Evolutionary conservation across 805 yeast genomes (phyloP).

Genomic region (Cyberlindnera bimundalis): DNA sequence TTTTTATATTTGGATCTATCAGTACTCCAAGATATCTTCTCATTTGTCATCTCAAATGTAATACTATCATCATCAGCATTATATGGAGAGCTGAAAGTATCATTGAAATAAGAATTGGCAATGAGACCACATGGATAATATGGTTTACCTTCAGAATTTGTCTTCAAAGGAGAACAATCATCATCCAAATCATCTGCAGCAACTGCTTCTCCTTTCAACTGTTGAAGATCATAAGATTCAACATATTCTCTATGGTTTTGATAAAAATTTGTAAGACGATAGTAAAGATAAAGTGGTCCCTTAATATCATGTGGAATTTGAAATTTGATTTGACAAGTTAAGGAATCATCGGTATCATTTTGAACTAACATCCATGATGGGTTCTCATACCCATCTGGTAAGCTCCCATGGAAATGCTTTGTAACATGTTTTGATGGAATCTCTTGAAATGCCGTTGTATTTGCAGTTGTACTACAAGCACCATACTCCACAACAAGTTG

Average conservation of each 20-base stretch:
- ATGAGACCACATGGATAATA: conserved; percentile 94
- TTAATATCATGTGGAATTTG: conserved; percentile 66
- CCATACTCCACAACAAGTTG: conserved; percentile 73
- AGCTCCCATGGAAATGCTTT: conserved; percentile 53
- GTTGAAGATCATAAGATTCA: conserved; percentile 74
- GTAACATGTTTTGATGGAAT: conserved; percentile 60
- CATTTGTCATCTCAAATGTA: conserved; percentile 30
- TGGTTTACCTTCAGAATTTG: conserved; percentile 50
- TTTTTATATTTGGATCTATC: conserved; percentile 71
- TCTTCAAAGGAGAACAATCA: conserved; percentile 62
- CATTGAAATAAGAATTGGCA: conserved; percentile 91
- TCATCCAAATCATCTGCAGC: conserved; percentile 44
- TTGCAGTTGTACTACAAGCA: conserved; percentile 55
- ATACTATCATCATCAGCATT: conserved; percentile 9
- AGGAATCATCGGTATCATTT: conserved; percentile 35
- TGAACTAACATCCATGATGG: conserved; percentile 65
- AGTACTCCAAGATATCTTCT: conserved; percentile 80
- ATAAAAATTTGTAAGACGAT: conserved; percentile 83
- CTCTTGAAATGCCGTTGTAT: conserved; percentile 35
- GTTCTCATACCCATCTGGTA: conserved; percentile 11
- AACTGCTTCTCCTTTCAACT: conserved; percentile 75
- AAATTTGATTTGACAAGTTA: conserved; percentile 66
- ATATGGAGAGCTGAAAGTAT: conserved; percentile 61
- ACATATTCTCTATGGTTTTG: conserved; percentile 96
- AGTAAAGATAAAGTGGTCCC: conserved; percentile 73